Conservation (phyloP, 768 basidiomycete genomes). For the Suillus clintonianus region DNA sequence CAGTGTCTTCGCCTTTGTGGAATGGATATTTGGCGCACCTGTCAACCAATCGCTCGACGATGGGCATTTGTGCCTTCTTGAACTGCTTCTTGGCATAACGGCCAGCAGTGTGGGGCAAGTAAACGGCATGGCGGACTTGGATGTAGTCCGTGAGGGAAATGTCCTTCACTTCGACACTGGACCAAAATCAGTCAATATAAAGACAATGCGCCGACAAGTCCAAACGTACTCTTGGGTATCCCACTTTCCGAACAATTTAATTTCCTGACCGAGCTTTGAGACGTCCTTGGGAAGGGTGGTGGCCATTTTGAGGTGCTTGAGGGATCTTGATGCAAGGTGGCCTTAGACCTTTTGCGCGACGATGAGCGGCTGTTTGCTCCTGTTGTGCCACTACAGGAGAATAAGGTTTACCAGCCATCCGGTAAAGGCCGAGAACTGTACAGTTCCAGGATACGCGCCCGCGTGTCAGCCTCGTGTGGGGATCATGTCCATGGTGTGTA, state of each 20-base stretch:
- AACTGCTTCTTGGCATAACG: conserved; percentile 99
- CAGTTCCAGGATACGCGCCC: conserved; percentile 16
- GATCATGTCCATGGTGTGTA: neutral
- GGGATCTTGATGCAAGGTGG: conserved; percentile 23
- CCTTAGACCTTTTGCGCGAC: conserved; percentile 19
- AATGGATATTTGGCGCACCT: conserved; percentile 51
- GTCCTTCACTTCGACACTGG: conserved; percentile 96
- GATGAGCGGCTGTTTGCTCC: conserved; percentile 25
- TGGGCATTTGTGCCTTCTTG: conserved; percentile 99
- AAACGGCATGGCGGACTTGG: conserved; percentile 97
- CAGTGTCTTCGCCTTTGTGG: conserved; percentile 1
- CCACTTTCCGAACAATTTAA: conserved; percentile 99
- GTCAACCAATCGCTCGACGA: conserved; percentile 98
- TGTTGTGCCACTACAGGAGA: conserved; percentile 12
- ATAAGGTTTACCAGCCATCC: conserved; percentile 26
- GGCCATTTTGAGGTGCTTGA: conserved; percentile 57
- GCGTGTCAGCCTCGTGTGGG: neutral
- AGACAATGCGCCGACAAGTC: neutral
- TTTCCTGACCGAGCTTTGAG: conserved; percentile 77
- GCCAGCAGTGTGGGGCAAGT: conserved; percentile 97
- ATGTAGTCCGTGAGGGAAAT: conserved; percentile 99
- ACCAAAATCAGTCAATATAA: conserved; percentile 17
- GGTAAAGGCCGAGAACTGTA: conserved; percentile 30
- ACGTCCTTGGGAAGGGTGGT: conserved; percentile 83
- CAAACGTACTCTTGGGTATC: conserved; percentile 90